These are phyloP conservation scores for Colletotrichum liriopes DNA, from an alignment of 2,329 filamentous ascomycete species.

Conservation along the genomic window DNA sequence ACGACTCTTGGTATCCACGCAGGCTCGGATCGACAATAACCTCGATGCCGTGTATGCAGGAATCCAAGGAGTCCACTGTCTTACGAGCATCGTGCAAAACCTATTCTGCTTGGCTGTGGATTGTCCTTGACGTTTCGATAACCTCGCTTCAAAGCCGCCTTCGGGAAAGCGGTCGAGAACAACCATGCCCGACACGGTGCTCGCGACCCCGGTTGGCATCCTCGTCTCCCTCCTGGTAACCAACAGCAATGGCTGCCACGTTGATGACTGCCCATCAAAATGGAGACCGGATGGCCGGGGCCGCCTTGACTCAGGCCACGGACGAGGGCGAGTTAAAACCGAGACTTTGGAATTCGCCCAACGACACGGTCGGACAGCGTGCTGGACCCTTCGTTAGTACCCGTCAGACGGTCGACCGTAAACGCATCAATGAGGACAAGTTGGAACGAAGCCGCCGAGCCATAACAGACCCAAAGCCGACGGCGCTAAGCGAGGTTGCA, in stretches of 20 bases:
- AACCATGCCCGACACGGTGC: neutral
- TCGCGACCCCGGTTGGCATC: conserved; percentile 2
- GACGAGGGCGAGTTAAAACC: conserved; percentile 22
- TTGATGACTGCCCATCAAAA: conserved; percentile 34
- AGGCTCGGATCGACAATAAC: conserved; percentile 7
- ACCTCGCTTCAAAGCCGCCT: too few species aligned
- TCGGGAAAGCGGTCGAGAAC: too few species aligned
- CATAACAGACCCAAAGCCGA: neutral
- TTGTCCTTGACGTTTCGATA: neutral
- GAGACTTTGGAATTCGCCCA: conserved; percentile 25
- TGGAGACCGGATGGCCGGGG: conserved; percentile 25
- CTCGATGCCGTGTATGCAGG: conserved; percentile 1
- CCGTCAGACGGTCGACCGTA: conserved; percentile 20
- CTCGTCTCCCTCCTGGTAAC: neutral
- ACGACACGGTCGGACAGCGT: conserved; percentile 18
- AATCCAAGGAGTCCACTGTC: neutral
- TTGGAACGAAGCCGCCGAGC: neutral
- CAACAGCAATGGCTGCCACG: conserved; percentile 32
- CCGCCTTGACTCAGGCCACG: conserved; percentile 19
- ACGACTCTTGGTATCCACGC: neutral
- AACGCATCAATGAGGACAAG: conserved; percentile 31
- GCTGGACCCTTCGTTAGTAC: neutral
- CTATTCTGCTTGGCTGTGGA: too few species aligned
- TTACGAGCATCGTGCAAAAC: neutral
- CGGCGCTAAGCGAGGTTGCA: conserved; percentile 7